A percentile compares a stretch with the other conserved stretches of the same genome.
These are phyloP conservation scores for Alliaria petiolata DNA, from an alignment of 345 rosid species.

Conservation along the genomic window DNA sequence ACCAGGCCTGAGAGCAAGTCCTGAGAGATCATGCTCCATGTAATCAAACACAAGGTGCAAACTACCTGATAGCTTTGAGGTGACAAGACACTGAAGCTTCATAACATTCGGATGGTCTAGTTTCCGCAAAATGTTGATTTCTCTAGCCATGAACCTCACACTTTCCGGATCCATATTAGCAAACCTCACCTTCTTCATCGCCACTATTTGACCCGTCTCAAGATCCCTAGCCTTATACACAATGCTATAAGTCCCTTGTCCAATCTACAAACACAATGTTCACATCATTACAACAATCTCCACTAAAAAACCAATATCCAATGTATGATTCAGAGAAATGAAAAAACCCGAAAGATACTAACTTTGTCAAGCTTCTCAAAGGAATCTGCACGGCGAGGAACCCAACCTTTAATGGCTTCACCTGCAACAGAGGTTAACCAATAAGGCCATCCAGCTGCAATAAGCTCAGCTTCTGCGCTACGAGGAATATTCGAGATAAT, in stretches of 20 bases:
- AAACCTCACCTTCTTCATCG: conserved; percentile 94
- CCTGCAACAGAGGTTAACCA: conserved; percentile 87
- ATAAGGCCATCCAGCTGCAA: conserved; percentile 80
- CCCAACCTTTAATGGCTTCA: conserved; percentile 83
- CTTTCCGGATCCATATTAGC: conserved; percentile 87
- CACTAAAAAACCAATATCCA: neutral
- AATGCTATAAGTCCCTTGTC: conserved; percentile 92
- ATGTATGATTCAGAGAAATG: neutral
- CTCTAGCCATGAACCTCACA: conserved; percentile 94
- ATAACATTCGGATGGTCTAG: conserved; percentile 86
- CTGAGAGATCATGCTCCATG: conserved; percentile 95
- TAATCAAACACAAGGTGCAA: conserved; percentile 87
- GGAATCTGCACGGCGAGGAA: conserved; percentile 70
- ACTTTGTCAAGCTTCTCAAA: conserved; percentile 86
- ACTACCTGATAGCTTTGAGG: conserved; percentile 74
- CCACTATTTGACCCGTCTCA: conserved; percentile 64
- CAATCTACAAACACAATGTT: conserved; percentile 51
- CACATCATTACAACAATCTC: neutral
- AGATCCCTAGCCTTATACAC: conserved; percentile 81
- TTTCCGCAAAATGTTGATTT: conserved; percentile 67
- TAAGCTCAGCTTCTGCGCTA: conserved; percentile 48
- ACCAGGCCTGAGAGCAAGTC: conserved; percentile 70
- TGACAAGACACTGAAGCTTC: conserved; percentile 80
- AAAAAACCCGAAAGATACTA: conserved; percentile 9
- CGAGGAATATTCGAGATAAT: conserved; percentile 36